Base-by-base conservation (phyloP, 73 alveolate species). In the Paramecium caudatum region DNA sequence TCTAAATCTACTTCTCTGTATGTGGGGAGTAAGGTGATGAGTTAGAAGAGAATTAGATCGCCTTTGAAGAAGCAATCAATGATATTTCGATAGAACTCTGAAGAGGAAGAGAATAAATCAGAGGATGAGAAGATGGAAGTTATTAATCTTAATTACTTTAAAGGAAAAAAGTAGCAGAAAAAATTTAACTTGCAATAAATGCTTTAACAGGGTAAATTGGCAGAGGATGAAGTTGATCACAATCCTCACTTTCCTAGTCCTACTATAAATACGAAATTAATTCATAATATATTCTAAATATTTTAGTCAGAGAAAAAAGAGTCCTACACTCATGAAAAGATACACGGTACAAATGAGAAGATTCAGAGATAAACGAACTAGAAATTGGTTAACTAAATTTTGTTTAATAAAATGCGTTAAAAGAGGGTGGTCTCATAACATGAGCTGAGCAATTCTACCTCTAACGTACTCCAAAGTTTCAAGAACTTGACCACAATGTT, bases 231-330 rank as follows among this genome's bases (percentile, higher is more conserved):
- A 37, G 88, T 41, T 19, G 68, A 45, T 74, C 62, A 45, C 21
- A 45, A 74, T 74, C 88, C 88, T 3, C 62, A 74, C 43, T 74
- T 39, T 17, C 88, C 88, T 10, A 74, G 88, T 74, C 88, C 88
- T 10, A 45, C 88, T 8, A 45, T 74, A 12, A 74, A 74, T 45
- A 74, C 65, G 5, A 74, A 45, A 74, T 74, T 74, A 45, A 74
- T 74, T 19, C 88, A 74, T 74, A 74, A 36, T 39, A 74, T 74
- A 19, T 74, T 74, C 47, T 45, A 74, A 45, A 43, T 74, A 21
- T 39, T 41, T 41, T 47, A 68, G 2, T 68, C 47, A 7, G 84
- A 68, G 9, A 68, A 74, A 23, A 37, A 17, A 7, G 68, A 74
- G 19, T 19, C 47, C 2, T 30, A 36, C 16, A 6, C 3, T n/a